Evolutionary conservation across 1,284 basidiomycete genomes (phyloP).

Genomic region (Ceratobasidium papillatum): DNA sequence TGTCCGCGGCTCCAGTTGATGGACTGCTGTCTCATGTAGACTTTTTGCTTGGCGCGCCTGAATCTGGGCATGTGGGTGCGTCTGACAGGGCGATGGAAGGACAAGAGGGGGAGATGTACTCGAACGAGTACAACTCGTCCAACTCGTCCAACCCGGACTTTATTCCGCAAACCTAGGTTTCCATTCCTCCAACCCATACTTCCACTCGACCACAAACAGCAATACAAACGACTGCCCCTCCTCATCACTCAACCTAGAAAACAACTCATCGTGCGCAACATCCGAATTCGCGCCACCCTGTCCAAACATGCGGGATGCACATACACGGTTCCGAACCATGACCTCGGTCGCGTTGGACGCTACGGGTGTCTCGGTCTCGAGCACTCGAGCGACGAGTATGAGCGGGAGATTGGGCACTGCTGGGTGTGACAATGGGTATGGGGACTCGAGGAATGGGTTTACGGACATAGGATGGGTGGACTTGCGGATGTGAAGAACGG

Average conservation of each 20-base stretch:
- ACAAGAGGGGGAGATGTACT: background rate
- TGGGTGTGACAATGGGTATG: constrained; percentile 5
- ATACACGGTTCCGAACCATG: constrained; percentile 42
- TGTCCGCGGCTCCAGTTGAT: constrained; percentile 25
- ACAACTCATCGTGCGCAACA: background rate
- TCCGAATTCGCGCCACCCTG: background rate
- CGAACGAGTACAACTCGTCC: no score
- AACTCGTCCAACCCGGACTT: no score
- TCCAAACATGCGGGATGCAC: constrained; percentile 4
- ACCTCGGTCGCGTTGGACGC: constrained; percentile 42
- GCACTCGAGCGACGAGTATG: constrained; percentile 33
- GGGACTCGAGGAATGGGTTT: background rate
- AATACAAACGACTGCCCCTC: no score
- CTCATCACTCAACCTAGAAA: constrained; percentile 6
- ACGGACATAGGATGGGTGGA: no score
- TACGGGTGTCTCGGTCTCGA: constrained; percentile 39
- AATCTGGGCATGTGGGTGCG: constrained; percentile 31
- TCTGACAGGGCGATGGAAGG: constrained; percentile 20
- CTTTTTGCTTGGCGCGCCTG: constrained; percentile 43
- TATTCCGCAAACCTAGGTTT: constrained; percentile 12
- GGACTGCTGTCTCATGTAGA: constrained; percentile 42
- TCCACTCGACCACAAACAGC: no score
- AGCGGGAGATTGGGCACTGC: constrained; percentile 24
- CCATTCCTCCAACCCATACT: constrained; percentile 6
- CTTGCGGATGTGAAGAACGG: no score